These are phyloP conservation scores for Monocercomonoides exilis DNA, from an alignment of 78 protist species.

Conservation along the genomic window DNA sequence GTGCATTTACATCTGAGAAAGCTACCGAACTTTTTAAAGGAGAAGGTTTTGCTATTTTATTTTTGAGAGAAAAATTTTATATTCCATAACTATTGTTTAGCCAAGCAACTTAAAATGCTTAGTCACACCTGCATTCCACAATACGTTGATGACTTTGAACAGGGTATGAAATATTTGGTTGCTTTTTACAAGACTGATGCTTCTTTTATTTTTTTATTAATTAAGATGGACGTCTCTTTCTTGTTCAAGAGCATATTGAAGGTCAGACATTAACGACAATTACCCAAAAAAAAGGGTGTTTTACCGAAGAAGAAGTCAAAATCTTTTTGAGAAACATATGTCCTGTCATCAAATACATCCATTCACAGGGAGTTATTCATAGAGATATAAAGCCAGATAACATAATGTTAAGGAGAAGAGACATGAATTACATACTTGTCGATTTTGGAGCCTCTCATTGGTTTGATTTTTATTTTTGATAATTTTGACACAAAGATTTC, in stretches of 20 bases:
- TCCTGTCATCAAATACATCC: not conserved
- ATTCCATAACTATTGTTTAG: not conserved
- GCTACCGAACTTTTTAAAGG: not conserved
- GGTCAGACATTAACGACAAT: not conserved
- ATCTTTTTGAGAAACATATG: not conserved
- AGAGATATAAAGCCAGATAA: not conserved
- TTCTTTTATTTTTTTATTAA: not conserved
- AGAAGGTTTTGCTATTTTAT: not conserved
- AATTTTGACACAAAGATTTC: too few relatives aligned
- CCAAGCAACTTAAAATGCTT: not conserved
- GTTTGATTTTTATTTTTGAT: too few relatives aligned
- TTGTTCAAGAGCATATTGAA: not conserved
- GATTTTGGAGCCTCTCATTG: not conserved
- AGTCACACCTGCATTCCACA: not conserved
- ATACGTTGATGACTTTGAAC: not conserved
- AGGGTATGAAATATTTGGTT: not conserved
- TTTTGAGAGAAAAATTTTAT: too few relatives aligned
- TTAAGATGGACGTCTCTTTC: not conserved
- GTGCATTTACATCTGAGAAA: not conserved
- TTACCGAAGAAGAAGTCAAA: not conserved
- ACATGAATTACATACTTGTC: not conserved
- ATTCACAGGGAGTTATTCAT: not conserved
- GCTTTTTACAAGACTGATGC: too few relatives aligned
- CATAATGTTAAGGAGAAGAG: not conserved
- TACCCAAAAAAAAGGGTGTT: not conserved